Base-by-base conservation (phyloP, 768 basidiomycete genomes). In the Tulasnella sp. region DNA sequence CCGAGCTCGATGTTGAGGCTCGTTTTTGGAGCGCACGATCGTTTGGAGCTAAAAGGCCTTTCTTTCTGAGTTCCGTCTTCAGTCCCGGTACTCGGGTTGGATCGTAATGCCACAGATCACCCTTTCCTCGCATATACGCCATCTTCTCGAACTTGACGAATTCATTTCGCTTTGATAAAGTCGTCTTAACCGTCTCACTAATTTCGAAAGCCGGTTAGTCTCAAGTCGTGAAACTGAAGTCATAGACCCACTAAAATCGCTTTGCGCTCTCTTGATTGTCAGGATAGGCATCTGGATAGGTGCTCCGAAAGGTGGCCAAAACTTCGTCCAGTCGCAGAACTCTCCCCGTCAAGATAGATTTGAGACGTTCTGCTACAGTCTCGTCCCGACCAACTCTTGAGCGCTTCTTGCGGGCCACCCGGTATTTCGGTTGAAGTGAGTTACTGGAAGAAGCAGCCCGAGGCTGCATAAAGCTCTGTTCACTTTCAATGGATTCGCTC, bases 21-120 rank as follows among this genome's bases (percentile, higher is more conserved):
- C 62, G 62, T 68, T 68, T 68, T 34, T 68, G 7, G 62, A 36
- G 34, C 31, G 62, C 31, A 16, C 27, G 16, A 68, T 27, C 31
- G 3, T 16, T 68, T 34, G 62, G 27, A 6, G 16, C 34, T 2
- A 68, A 34, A 27, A 68, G 62, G 4, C 62, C 62, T 14, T 68
- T 68, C 34, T 68, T 68, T 68, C 62, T 68, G 31, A 68, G 62
- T 18, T 68, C 62, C 31, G 24, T 68, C 62, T 68, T 68, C 5
- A 68, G 34, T 14, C 62, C 62, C 31, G 62, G 62, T 9, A 68
- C 27, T 68, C 62, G 62, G 62, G 27, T 68, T 6, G 62, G 62
- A 68, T 68, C 62, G 62, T 68, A 68, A 27, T 68, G 62, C 62
- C 62, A 68, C 62, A 68, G 14, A 34, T 68, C 62, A 36, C 62